A percentile compares a stretch with the other conserved stretches of the same genome.
These are phyloP conservation scores for Orbilia javanica DNA, from an alignment of 2,329 filamentous ascomycete species.

Conservation along the genomic window DNA sequence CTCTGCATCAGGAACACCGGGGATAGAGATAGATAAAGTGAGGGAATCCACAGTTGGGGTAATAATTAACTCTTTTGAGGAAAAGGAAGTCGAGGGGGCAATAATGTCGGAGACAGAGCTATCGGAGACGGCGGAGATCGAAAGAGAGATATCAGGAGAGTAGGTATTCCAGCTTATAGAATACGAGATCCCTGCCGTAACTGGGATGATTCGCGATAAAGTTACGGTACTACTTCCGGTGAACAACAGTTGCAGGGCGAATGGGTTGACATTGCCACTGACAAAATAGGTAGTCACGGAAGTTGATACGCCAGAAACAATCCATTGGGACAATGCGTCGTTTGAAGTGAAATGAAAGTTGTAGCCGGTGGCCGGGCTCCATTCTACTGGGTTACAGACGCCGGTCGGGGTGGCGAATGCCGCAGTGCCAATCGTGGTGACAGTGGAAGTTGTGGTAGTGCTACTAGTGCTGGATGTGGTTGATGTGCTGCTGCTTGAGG, in stretches of 20 bases:
- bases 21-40: neutral
- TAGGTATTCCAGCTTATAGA: constrained; percentile 7
- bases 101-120: neutral
- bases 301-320: neutral
- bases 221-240: neutral
- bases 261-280: neutral
- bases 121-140: neutral
- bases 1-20: neutral
- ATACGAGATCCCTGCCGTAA: neutral
- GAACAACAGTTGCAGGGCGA: neutral
- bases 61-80: neutral
- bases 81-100: neutral
- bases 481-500: neutral
- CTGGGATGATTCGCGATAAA: neutral
- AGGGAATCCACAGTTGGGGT: neutral
- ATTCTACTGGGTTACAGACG: constrained; percentile 3
- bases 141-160: neutral
- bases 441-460: neutral
- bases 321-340: constrained; percentile 10
- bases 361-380: constrained; percentile 2
- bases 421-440: neutral
- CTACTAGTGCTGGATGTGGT: neutral
- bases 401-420: constrained; percentile 2
- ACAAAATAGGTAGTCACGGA: neutral
- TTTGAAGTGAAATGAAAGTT: constrained; percentile 25